Evolutionary conservation across 2,329 filamentous ascomycete species (phyloP), one percentile per base, ranked within the genome.

Genomic region (Arthrobotrys megalospora): DNA sequence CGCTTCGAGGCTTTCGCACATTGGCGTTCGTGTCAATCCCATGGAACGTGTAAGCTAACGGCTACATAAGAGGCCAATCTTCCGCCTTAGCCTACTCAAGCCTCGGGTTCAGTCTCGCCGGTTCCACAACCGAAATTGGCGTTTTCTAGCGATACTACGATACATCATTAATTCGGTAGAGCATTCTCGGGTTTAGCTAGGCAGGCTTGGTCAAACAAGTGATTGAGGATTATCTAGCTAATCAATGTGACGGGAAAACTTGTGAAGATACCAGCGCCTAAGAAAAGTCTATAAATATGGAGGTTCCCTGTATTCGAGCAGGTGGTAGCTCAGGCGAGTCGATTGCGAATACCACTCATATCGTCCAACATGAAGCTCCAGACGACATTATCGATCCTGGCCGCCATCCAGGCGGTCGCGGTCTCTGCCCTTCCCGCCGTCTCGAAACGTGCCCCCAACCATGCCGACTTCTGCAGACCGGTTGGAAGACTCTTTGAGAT

Each of bases 91-190:
- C 47, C 36, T 73, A 32, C 60, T 67, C 43, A 76, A 69, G 53
- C 43, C 48, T 77, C 73, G 73, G 73, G 45, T 77, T 52, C 55
- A 77, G 73, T 77, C 65, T 71, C 65, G 60, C 73, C 65, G 73
- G 65, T 48, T 16, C 45, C 55, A 24, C 48, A 65, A 45, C 66
- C 47, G 48, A 64, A 48, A 77, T 71, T 70, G 41, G 66, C 73
- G 43, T 58, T 65, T 65, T 52, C 32, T 67, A 19, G 55, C 55
- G 55, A 43, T 60, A 14, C 36, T 24, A 60, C 55, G 55, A 60
- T 36, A 43, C 3, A 12, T 60, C 55, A 24, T n/a, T 43, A n/a
- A 12, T 58, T 58, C 32, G 7, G 52, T 58, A 38, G 32, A 41
- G n/a, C 32, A 21, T 38, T n/a, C 3, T 52, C 48, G 36, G 24